Percentiles rank a stretch among this genome's conserved stretches.
Evolutionary conservation across 2,329 filamentous ascomycete genomes (phyloP).

Genomic region (Microsporum ferrugineum): DNA sequence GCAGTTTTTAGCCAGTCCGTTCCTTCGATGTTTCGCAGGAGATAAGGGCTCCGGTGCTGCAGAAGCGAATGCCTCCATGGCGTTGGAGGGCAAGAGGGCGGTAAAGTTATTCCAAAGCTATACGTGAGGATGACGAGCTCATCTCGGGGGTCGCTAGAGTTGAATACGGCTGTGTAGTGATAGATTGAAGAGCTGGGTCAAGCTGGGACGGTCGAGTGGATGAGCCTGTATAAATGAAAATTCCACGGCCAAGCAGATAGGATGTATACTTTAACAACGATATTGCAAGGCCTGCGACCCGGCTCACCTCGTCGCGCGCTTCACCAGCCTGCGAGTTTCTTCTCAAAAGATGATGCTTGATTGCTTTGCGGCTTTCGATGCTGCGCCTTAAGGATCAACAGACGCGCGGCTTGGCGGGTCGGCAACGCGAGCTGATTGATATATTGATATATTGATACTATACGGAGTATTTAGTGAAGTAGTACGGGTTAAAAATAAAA

Average conservation of each 20-base stretch:
- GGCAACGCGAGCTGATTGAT: not conserved
- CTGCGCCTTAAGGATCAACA: not conserved
- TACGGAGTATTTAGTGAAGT: no score
- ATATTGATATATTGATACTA: no score
- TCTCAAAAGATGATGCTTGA: not conserved
- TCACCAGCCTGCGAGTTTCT: not conserved
- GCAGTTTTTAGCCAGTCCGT: constrained; percentile 38
- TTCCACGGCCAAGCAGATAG: no score
- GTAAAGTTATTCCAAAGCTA: not conserved
- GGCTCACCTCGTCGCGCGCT: not conserved
- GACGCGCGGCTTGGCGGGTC: not conserved
- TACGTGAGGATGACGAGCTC: not conserved
- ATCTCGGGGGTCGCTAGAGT: not conserved
- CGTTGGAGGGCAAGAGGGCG: not conserved
- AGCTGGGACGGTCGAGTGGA: not conserved
- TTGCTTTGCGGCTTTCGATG: not conserved
- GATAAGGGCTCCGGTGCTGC: constrained; percentile 26
- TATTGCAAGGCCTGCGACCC: not conserved
- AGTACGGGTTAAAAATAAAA: no score
- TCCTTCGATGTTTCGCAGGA: constrained; percentile 31
- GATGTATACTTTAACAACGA: no score
- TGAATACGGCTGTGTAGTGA: not conserved
- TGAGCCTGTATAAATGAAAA: not conserved
- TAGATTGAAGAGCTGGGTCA: not conserved
- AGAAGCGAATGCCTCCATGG: constrained; percentile 30